These are phyloP conservation scores for Teratosphaeria zuluensis DNA, from an alignment of 2,329 filamentous ascomycete species.

Conservation along the genomic window DNA sequence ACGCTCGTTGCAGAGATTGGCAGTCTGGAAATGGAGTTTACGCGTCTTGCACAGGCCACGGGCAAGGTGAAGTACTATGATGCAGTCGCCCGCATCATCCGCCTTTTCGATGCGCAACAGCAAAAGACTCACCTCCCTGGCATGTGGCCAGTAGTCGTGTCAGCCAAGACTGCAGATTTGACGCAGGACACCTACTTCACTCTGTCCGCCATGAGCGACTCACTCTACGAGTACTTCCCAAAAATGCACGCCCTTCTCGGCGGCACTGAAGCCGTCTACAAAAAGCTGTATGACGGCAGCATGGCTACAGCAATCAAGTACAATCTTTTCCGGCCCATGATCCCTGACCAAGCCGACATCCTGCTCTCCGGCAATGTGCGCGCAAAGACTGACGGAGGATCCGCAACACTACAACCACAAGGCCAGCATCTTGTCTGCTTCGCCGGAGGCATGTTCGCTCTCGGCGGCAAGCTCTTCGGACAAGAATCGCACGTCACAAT, in stretches of 20 bases:
- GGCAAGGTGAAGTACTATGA: conserved; percentile 38
- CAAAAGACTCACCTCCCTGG: conserved; percentile 35
- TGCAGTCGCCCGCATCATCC: conserved; percentile 35
- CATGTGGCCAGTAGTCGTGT: conserved; percentile 39
- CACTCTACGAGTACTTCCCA: conserved; percentile 33
- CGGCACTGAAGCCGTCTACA: conserved; percentile 36
- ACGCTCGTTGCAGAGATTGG: conserved; percentile 40
- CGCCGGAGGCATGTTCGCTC: conserved; percentile 52
- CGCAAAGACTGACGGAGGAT: not conserved
- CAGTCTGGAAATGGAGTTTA: conserved; percentile 40
- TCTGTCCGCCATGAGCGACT: conserved; percentile 28
- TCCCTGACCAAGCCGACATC: conserved; percentile 35
- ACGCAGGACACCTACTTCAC: conserved; percentile 31
- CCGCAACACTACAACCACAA: conserved; percentile 31
- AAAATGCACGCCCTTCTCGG: conserved; percentile 41
- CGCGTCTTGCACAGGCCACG: conserved; percentile 36
- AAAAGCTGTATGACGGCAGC: conserved; percentile 47
- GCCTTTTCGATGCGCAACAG: conserved; percentile 33
- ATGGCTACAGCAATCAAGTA: conserved; percentile 35
- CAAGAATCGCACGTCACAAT: conserved; percentile 46
- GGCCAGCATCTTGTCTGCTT: conserved; percentile 52
- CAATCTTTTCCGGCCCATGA: conserved; percentile 42
- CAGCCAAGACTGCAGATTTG: conserved; percentile 31
- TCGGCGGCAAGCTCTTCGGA: conserved; percentile 49
- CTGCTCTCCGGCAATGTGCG: conserved; percentile 37